Evolutionary conservation across 257 asterid species (phyloP).

Genomic region (Solanum tarijense): DNA sequence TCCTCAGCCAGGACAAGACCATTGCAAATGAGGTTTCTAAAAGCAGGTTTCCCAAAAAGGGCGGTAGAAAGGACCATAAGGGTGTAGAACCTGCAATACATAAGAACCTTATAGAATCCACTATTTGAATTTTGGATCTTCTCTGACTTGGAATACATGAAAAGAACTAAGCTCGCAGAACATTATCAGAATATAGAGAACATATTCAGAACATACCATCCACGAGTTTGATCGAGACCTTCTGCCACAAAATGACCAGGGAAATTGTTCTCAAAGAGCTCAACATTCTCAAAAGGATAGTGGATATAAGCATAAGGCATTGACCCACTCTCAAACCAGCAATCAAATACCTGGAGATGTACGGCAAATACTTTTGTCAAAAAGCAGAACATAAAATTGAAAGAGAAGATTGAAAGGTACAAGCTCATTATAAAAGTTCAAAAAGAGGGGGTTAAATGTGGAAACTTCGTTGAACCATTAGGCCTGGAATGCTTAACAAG

Average conservation of each 20-base stretch:
- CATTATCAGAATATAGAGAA: neutral
- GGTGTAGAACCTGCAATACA: conserved; percentile 56
- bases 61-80: conserved; percentile 99
- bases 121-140: neutral
- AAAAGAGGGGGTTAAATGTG: neutral
- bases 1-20: conserved; percentile 98
- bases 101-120: neutral
- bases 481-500: neutral
- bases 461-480: neutral
- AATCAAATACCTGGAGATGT: conserved; percentile 54
- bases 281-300: conserved; percentile 89
- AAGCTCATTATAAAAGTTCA: neutral
- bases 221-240: conserved; percentile 98
- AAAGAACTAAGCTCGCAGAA: neutral
- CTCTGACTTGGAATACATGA: neutral
- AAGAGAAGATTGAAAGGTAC: neutral
- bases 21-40: conserved; percentile 91
- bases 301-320: conserved; percentile 99
- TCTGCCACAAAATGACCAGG: conserved; percentile 99
- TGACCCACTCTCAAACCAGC: conserved; percentile 99
- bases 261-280: conserved; percentile 81
- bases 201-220: conserved; percentile 42
- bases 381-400: neutral
- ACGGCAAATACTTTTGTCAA: neutral
- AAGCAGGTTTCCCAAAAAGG: conserved; percentile 91